Evolutionary conservation across 108 stramenopile genomes (phyloP), one percentile per base, ranked within the genome.

Genomic region (Schizochytrium sp.): DNA sequence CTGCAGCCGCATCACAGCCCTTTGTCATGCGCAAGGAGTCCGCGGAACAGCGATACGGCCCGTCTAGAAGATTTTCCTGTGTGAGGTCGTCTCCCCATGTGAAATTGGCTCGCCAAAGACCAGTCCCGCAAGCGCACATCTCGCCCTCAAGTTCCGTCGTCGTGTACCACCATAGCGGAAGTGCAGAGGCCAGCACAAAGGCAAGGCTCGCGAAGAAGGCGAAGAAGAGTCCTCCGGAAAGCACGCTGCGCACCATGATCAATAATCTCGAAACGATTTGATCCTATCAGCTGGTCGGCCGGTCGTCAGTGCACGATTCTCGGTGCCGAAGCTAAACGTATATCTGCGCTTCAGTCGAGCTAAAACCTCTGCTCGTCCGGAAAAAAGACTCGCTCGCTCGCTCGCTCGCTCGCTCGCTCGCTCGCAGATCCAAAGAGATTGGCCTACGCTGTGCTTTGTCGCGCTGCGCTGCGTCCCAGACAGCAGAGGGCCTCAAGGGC

Each of bases 101-200:
- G 76, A 83, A 47, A 83, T 83, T 83, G n/a, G 48, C 76, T 12
- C 12, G 48, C 76, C 76, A 83, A 45, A 83, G 76, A 55, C 76
- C 76, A 12, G 76, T 83, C 19, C 76, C 76, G 4, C 76, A 83
- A 14, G 76, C 45, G 76, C 76, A 83, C 76, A 83, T 83, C 48
- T 83, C 19, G 25, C 76, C 76, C 28, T 83, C 76, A 18, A 83
- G 76, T 23, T 83, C 76, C 10, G 76, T 83, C 16, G 76, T 83
- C 25, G 76, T 83, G 76, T 53, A 83, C 76, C 76, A 83, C 76
- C 76, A 83, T 34, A 83, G 76, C 76, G 76, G 76, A 8, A 83
- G 76, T 45, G 76, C 23, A 6, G 76, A 83, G 16, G 76, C 45
- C n/a, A 83, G 76, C 45, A 83, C 51, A 34, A 83, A 83, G n/a